A percentile compares a stretch with the other conserved stretches of the same genome.
Conservation (phyloP, 1,284 basidiomycete species). For the Phellinidium pouzarii region DNA sequence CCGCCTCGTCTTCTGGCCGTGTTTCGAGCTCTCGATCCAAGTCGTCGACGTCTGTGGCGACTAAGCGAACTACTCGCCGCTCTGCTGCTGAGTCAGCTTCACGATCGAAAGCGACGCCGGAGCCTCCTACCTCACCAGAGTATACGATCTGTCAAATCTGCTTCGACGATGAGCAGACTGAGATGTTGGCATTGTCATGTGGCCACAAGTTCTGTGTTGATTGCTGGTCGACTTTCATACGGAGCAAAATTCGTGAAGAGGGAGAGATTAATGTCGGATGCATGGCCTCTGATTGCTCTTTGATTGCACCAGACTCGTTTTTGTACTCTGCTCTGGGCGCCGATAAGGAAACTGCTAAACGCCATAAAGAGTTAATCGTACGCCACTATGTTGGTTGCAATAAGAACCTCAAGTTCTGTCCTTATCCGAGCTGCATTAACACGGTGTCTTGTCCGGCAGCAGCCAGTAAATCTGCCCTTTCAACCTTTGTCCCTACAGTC, state of each 20-base stretch:
- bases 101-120: slow-evolving; percentile 26
- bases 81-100: slow-evolving; percentile 31
- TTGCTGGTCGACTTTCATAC: slow-evolving; percentile 85
- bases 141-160: slow-evolving; percentile 86
- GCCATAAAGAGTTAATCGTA: slow-evolving; percentile 84
- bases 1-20: slow-evolving; percentile 26
- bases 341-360: slow-evolving; percentile 43
- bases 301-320: slow-evolving; percentile 67
- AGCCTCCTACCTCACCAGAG: slow-evolving; percentile 28
- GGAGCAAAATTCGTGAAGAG: slow-evolving; percentile 85
- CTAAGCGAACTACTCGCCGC: slow-evolving; percentile 40
- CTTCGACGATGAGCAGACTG: slow-evolving; percentile 70
- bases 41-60: slow-evolving; percentile 21
- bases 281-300: slow-evolving; percentile 86
- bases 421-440: slow-evolving; percentile 77
- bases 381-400: slow-evolving; percentile 89
- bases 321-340: slow-evolving; percentile 41
- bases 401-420: slow-evolving; percentile 86
- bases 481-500: slow-evolving; percentile 84
- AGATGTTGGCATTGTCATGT: slow-evolving; percentile 64
- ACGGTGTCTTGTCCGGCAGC: slow-evolving; percentile 84
- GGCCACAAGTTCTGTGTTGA: slow-evolving; percentile 78
- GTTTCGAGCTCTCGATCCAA: slow-evolving; percentile 8
- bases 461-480: slow-evolving; percentile 66
- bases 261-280: slow-evolving; percentile 86